Evolutionary conservation across 257 asterid genomes (phyloP).

Genomic region (Agastache rugosa): DNA sequence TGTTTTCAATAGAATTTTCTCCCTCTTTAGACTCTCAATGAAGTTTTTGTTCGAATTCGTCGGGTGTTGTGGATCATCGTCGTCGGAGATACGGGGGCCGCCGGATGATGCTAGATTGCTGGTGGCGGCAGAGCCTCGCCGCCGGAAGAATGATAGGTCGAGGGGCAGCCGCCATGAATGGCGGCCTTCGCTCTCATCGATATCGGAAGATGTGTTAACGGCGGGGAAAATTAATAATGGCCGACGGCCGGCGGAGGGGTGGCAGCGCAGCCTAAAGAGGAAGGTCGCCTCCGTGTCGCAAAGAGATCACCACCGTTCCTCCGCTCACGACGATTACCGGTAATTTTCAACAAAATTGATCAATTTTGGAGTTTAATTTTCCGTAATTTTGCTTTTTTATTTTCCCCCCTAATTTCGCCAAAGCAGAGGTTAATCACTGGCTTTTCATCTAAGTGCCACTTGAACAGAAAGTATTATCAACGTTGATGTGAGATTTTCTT

Average conservation of each 20-base stretch:
- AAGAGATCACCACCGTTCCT: constrained; percentile 35
- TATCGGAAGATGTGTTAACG: constrained; percentile 45
- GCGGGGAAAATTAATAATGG: constrained; percentile 25
- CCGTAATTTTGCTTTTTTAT: not conserved
- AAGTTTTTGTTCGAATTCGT: constrained; percentile 59
- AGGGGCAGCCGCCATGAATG: constrained; percentile 39
- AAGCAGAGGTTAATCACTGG: not conserved
- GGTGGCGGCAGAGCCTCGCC: constrained; percentile 39
- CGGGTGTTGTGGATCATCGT: constrained; percentile 50
- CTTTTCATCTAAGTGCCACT: not conserved
- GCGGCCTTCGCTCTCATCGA: constrained; percentile 57
- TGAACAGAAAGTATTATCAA: not conserved
- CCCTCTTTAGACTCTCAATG: constrained; percentile 34
- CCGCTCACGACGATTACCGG: constrained; percentile 39
- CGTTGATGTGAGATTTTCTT: too few relatives aligned
- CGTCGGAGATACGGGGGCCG: constrained; percentile 30
- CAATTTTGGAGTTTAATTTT: not conserved
- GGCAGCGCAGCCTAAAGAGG: constrained; percentile 42
- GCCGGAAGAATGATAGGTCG: constrained; percentile 44
- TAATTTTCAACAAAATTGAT: constrained; percentile 1
- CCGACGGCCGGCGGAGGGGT: constrained; percentile 34
- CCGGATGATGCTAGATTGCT: constrained; percentile 52
- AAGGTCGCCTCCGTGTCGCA: constrained; percentile 43
- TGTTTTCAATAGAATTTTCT: not conserved
- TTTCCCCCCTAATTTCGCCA: not conserved